Evolutionary conservation across 2,329 filamentous ascomycete genomes (phyloP).

Genomic region (Xylariaceae sp.): DNA sequence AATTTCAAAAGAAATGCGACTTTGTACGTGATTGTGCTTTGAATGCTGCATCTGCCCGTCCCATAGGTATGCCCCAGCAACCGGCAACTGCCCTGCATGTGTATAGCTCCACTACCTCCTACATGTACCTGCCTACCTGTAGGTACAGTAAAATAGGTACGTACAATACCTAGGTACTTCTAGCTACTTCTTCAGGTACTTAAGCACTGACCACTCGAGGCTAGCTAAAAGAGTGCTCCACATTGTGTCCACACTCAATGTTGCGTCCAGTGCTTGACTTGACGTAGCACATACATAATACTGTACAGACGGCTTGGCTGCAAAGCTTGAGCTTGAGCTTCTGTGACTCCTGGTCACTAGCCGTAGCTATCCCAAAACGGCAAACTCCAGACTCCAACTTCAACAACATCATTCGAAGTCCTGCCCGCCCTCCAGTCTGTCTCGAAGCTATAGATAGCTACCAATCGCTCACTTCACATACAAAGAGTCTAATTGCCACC

Average conservation of each 20-base stretch:
- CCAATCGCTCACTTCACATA: background rate
- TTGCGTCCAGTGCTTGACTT: background rate
- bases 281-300: too few species aligned
- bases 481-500: background rate
- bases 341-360: background rate
- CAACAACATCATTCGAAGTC: constrained; percentile 12
- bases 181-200: background rate
- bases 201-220: background rate
- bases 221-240: background rate
- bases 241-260: background rate
- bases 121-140: too few species aligned
- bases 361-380: constrained; percentile 32
- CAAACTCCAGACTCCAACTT: constrained; percentile 16
- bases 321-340: background rate
- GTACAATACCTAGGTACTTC: background rate
- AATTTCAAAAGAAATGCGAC: constrained; percentile 7
- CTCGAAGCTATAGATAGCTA: background rate
- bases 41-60: constrained; percentile 14
- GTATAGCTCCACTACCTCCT: too few species aligned
- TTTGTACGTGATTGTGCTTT: background rate
- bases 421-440: background rate
- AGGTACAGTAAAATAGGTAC: too few species aligned
- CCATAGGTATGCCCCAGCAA: constrained; percentile 14
- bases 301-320: too few species aligned
- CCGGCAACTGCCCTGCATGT: background rate